phyloP scores from a whole-genome alignment of 2,329 filamentous ascomycete species.

The Aureobasidium sp. region DNA sequence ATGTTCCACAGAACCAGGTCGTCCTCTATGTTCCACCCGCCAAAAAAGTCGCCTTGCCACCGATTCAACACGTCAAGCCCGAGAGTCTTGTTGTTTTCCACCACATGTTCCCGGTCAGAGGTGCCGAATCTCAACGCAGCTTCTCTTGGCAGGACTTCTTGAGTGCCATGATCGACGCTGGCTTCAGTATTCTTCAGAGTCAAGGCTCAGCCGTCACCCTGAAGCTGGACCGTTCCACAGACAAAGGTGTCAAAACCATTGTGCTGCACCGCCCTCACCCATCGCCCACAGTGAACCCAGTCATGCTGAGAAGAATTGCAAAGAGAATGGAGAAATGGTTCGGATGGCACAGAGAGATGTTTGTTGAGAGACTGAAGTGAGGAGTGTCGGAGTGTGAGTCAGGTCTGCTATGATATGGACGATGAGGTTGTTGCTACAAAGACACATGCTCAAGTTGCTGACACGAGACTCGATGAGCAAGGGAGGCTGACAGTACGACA shows the following conservation, averaged over 20 bases:
- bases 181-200: constrained; percentile 17
- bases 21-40: neutral
- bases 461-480: neutral
- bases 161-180: constrained; percentile 18
- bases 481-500: too few species aligned
- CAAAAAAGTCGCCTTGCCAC: neutral
- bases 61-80: neutral
- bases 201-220: constrained; percentile 20
- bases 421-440: neutral
- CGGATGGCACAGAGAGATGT: constrained; percentile 22
- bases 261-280: constrained; percentile 29
- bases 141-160: constrained; percentile 19
- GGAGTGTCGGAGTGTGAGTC: neutral
- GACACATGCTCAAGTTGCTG: neutral
- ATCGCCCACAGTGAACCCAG: constrained; percentile 21
- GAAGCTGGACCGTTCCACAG: neutral
- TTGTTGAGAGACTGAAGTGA: constrained; percentile 19
- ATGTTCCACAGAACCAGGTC: neutral
- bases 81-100: neutral
- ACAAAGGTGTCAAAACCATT: neutral
- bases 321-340: constrained; percentile 27
- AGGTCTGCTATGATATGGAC: neutral
- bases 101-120: neutral
- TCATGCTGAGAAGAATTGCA: constrained; percentile 26
- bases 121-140: neutral